A percentile compares a stretch with the other conserved stretches of the same genome.
These are phyloP conservation scores for Epichloe uncinata DNA, from an alignment of 2,329 filamentous ascomycete genomes.

Conservation along the genomic window DNA sequence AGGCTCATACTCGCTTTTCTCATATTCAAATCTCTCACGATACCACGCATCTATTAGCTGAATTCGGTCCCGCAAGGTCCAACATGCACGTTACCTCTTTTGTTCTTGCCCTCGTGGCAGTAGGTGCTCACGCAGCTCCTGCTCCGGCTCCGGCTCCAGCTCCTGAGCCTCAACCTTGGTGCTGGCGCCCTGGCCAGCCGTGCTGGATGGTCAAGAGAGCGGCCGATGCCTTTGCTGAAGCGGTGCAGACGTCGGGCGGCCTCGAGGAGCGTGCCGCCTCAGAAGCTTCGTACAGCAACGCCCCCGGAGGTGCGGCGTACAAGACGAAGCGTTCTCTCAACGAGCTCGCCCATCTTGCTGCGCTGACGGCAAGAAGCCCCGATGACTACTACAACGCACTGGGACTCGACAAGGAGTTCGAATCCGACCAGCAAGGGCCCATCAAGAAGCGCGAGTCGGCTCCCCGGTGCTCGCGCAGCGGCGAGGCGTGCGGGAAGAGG, in stretches of 20 bases:
- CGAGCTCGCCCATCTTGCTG: slow-evolving; percentile 24
- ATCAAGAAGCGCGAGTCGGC: slow-evolving; percentile 11
- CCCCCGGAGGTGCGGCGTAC: slow-evolving; percentile 23
- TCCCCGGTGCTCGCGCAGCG: slow-evolving; percentile 4
- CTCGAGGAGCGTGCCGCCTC: slow-evolving; percentile 14
- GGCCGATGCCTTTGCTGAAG: slow-evolving; percentile 9
- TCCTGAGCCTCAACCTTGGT: slow-evolving; percentile 11
- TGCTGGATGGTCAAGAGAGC: slow-evolving; percentile 16
- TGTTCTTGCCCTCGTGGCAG: slow-evolving; percentile 27
- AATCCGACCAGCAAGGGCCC: slow-evolving; percentile 7
- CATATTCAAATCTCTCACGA: background rate
- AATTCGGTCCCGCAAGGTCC: background rate
- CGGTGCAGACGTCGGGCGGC: slow-evolving; percentile 13
- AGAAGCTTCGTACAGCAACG: slow-evolving; percentile 17
- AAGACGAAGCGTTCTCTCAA: slow-evolving; percentile 24
- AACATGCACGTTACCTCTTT: slow-evolving; percentile 10
- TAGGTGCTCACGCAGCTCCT: slow-evolving; percentile 20
- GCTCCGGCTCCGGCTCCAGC: background rate
- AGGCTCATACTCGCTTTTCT: background rate
- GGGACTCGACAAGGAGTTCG: slow-evolving; percentile 14
- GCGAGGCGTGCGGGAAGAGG: slow-evolving; percentile 12
- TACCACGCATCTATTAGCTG: background rate
- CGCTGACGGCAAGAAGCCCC: slow-evolving; percentile 18
- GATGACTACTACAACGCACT: slow-evolving; percentile 20
- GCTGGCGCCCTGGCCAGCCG: slow-evolving; percentile 15